Conservation (phyloP, 2,329 filamentous ascomycete species). For the Pseudogymnoascus sp. region DNA sequence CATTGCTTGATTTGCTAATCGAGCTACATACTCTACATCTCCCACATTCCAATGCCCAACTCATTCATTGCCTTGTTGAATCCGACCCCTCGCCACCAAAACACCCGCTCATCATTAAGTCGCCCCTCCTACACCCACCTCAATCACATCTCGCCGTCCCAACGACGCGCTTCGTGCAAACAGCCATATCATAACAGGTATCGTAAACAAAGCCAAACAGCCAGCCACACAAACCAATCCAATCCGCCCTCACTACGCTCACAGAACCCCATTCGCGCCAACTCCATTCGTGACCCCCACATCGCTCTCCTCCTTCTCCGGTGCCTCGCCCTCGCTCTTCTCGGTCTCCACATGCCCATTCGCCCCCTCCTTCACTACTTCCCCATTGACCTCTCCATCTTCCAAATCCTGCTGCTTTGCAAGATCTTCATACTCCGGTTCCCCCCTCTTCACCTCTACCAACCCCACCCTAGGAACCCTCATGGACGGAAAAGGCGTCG, state of each 20-base stretch:
- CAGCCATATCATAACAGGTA: conserved; percentile 7
- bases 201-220: conserved; percentile 8
- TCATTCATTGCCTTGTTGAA: background rate
- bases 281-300: background rate
- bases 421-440: conserved; percentile 46
- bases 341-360: background rate
- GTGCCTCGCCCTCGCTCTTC: background rate
- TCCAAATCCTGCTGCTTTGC: conserved; percentile 42
- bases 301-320: background rate
- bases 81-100: background rate
- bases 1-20: background rate
- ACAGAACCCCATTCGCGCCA: background rate
- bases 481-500: conserved; percentile 46
- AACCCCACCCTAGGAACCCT: conserved; percentile 45
- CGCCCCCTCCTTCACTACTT: background rate
- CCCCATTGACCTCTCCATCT: background rate
- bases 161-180: background rate
- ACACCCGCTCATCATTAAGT: background rate
- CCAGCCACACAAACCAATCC: background rate
- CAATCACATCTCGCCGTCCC: background rate
- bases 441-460: conserved; percentile 42
- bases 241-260: background rate
- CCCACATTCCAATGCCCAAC: background rate
- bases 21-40: conserved; percentile 4
- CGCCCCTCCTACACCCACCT: background rate